Base-by-base conservation (phyloP, 441 rosid species). In the Dalechampia spathulata region DNA sequence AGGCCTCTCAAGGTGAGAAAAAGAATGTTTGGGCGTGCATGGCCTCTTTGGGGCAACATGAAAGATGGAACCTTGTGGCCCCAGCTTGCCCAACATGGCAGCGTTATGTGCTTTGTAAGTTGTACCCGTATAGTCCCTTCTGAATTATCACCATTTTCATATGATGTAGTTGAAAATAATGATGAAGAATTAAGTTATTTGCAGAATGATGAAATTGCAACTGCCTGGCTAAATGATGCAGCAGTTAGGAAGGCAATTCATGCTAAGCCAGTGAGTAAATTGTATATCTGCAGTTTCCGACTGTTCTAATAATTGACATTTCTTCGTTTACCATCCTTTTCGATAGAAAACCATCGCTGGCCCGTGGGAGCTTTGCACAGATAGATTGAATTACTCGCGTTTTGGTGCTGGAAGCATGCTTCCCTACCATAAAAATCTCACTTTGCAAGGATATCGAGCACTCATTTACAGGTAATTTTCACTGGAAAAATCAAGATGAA, bases 401-500 rank as follows among this genome's bases (percentile, higher is more conserved):
- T 62, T n/a, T 36, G 62, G 73, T 39, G 65, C 76, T 17, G 85
- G 81, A 17, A 78, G 72, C 11, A 75, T 79, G 83, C 58, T 83
- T 32, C 80, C 74, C 28, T 71, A 67, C 65, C 89, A 79, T 61
- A 62, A 17, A 38, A 62, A 47, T 41, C 71, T 83, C 1, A 83
- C 89, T 7, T 13, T 44, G 14, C 65, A 61, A 48, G 79, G 79
- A 16, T 80, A 78, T 41, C 64, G 83, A 34, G 86, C 80, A 23
- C 83, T 83, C 43, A 80, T 80, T 11, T 83, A 53, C 53, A 83
- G 89, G 89, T 76, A 66, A n/a, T n/a, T n/a, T n/a, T n/a, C n/a
- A n/a, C n/a, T n/a, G n/a, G n/a, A n/a, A n/a, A n/a, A n/a, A n/a
- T n/a, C n/a, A n/a, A n/a, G n/a, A n/a, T n/a, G n/a, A n/a, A n/a